Percentiles rank a stretch among this genome's conserved stretches.
Evolutionary conservation across 2,329 filamentous ascomycete species (phyloP).

Genomic region (Cytospora leucostoma): DNA sequence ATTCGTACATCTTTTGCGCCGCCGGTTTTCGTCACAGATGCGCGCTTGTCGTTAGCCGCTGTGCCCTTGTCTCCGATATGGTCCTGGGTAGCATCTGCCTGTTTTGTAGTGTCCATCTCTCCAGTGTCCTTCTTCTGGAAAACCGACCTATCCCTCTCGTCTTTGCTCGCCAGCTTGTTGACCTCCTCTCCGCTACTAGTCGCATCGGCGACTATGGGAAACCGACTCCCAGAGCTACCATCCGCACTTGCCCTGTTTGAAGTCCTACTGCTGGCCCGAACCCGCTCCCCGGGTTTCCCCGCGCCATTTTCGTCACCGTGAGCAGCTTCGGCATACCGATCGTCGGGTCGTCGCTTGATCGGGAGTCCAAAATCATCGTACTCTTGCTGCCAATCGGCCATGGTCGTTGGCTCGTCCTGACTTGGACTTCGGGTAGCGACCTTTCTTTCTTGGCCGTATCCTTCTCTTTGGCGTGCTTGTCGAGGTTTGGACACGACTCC

Average conservation of each 20-base stretch:
- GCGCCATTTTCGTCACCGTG: slow-evolving; percentile 2
- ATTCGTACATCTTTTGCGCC: slow-evolving; percentile 39
- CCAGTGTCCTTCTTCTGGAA: background rate
- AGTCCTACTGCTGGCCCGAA: slow-evolving; percentile 17
- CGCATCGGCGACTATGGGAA: no score
- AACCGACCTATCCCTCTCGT: background rate
- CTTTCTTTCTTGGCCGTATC: background rate
- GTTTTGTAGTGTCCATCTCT: background rate
- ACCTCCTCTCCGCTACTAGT: slow-evolving; percentile 31
- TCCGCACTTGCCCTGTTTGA: background rate
- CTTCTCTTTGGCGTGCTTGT: background rate
- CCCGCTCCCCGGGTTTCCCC: background rate
- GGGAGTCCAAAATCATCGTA: slow-evolving; percentile 74
- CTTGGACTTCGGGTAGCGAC: no score
- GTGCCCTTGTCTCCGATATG: slow-evolving; percentile 30
- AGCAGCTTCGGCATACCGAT: slow-evolving; percentile 37
- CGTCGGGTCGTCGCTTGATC: slow-evolving; percentile 47
- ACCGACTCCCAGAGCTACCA: no score
- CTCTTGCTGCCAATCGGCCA: slow-evolving; percentile 38
- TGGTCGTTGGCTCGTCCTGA: background rate
- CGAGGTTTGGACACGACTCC: background rate
- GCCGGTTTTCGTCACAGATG: slow-evolving; percentile 41
- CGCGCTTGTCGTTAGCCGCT: slow-evolving; percentile 39
- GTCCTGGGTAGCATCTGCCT: background rate
- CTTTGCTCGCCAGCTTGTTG: slow-evolving; percentile 32